Evolutionary conservation across 345 rosid species (phyloP), one percentile per base, ranked within the genome.

Genomic region (Acer negundo): DNA sequence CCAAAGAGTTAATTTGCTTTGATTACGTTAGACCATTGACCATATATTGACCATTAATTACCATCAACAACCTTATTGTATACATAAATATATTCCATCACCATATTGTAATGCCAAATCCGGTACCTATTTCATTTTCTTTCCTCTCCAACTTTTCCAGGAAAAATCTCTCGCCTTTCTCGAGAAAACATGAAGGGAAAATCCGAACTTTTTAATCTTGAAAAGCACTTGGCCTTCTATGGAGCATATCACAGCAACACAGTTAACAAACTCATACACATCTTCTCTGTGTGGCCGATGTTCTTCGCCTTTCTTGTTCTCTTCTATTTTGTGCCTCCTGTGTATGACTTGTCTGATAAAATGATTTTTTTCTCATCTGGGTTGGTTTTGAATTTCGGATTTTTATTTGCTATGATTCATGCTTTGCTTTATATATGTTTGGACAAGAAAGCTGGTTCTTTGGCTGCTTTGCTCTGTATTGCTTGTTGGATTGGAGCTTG

Each of bases 231-330:
- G 76, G 94, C 97, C 35, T 93, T 83, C 93, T 94, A 90, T 66
- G 98, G 95, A 4, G 97, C 95, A 10, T 94, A 94, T 58, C 97
- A 94, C 80, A 85, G 87, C 74, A 93, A 94, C 81, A 91, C 92
- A 0, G 78, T 87, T 38, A 94, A 94, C 84, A 81, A 90, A 47
- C 12, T 89, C 15, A 87, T 94, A 71, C 97, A 94, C 82, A 87
- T 83, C 76, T 22, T 91, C 58, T 87, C 89, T 76, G 98, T 94
- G 1, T 94, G 98, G 98, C 98, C 97, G 0, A 86, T 94, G 16
- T 64, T 94, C 77, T 94, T 91, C 88, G 76, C 93, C 3, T 16
- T 86, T 22, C 85, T 94, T 19, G 81, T 94, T 78, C 90, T 90
- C 69, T 80, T 94, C 81, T 59, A 92, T 71, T 84, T 87, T 61